Conservation (phyloP, 305 asterid genomes). For the Ajuga reptans region DNA sequence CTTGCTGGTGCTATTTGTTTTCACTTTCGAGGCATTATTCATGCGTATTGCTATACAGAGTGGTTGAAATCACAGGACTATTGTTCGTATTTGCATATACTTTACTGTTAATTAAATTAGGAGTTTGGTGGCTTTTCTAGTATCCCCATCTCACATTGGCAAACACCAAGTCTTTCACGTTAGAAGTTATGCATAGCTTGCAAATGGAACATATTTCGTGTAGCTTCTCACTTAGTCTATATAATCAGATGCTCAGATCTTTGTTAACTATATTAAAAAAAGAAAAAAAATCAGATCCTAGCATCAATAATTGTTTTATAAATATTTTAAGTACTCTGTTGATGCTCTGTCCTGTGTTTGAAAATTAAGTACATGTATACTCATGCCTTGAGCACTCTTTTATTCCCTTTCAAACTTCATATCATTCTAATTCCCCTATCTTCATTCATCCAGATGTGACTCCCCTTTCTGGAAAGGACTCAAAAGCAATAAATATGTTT, state of each 20-base stretch:
- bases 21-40: conserved; percentile 12
- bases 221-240: not conserved
- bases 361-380: not conserved
- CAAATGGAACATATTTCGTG: not conserved
- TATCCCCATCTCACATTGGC: conserved; percentile 1
- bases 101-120: not conserved
- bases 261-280: no score
- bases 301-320: not conserved
- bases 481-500: not conserved
- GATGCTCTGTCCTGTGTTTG: not conserved
- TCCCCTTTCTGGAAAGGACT: not conserved
- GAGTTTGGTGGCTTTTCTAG: not conserved
- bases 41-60: conserved; percentile 3
- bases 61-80: not conserved
- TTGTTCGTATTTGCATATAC: not conserved
- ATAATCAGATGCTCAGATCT: not conserved
- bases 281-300: not conserved
- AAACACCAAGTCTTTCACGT: not conserved
- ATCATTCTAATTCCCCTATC: not conserved
- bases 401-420: not conserved
- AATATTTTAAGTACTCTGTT: not conserved
- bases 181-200: not conserved
- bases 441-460: not conserved
- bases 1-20: conserved; percentile 15
- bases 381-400: not conserved